Percentiles rank a stretch among this genome's conserved stretches.
Conservation (phyloP, 495 filamentous ascomycete species). For the Trichoderma asperelloides region DNA sequence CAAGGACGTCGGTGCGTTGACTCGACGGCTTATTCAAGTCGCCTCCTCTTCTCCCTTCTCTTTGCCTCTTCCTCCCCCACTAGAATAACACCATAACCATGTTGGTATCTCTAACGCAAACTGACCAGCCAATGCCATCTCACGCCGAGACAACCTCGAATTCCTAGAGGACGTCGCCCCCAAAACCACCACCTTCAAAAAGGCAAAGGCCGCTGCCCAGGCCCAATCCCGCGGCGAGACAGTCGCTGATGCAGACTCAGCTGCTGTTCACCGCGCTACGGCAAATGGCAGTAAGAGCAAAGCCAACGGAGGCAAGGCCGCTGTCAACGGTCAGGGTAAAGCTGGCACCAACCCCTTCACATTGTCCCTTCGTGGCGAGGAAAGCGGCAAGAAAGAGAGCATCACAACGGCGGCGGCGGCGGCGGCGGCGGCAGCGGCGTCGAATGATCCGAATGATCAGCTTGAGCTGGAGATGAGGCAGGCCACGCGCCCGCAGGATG, state of each 20-base stretch:
- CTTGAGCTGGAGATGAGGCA: slow-evolving; percentile 39
- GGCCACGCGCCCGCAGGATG: slow-evolving; percentile 24
- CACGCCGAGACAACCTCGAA: slow-evolving; percentile 85
- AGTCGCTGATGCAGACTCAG: neutral
- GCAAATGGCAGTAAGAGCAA: slow-evolving; percentile 10
- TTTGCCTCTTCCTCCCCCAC: neutral
- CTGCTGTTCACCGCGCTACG: slow-evolving; percentile 4
- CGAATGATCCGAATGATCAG: slow-evolving; percentile 33
- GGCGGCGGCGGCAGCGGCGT: neutral
- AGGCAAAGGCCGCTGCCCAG: slow-evolving; percentile 54
- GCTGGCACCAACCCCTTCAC: slow-evolving; percentile 14
- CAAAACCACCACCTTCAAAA: slow-evolving; percentile 69
- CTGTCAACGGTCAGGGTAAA: slow-evolving; percentile 16
- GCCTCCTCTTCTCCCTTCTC: neutral
- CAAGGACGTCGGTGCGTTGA: slow-evolving; percentile 66
- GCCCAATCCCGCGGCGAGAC: slow-evolving; percentile 28
- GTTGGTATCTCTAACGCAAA: slow-evolving; percentile 4
- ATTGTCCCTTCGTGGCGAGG: neutral
- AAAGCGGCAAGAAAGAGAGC: slow-evolving; percentile 31
- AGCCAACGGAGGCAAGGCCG: slow-evolving; percentile 21
- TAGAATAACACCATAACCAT: neutral
- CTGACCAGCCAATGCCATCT: slow-evolving; percentile 71
- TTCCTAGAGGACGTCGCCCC: slow-evolving; percentile 90
- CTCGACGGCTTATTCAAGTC: slow-evolving; percentile 10
- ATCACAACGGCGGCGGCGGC: slow-evolving; percentile 25